Base-by-base conservation (phyloP, 2,329 filamentous ascomycete genomes). In the Pseudopithomyces maydicus region DNA sequence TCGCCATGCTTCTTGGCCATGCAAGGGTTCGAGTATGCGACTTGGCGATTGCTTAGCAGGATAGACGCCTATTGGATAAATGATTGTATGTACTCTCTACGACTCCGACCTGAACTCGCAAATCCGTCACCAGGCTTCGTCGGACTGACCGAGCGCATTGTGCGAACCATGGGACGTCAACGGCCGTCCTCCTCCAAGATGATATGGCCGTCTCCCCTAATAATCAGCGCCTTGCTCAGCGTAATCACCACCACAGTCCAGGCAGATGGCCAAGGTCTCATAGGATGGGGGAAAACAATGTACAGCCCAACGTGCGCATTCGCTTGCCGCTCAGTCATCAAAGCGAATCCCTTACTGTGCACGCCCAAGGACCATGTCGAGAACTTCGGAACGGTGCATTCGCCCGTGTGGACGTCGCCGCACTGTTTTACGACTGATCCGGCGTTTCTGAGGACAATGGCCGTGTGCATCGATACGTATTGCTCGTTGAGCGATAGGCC, bases 401-500 rank as follows among this genome's bases (percentile, higher is more conserved):
- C 49, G 8, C 14, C 52, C 47, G 8, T 35, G 57, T n/a, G 32
- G 46, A 12, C 66, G 14, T 51, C 65, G 23, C 62, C 65, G 29
- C 51, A 62, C 47, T 72, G 69, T 42, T 59, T 59, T 14, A 61
- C 63, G 8, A 41, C 47, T 11, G 64, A 70, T 49, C 51, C 36
- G 1, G 26, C 63, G 12, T 72, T 62, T 39, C 58, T 72, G 10
- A 65, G 62, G 26, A 29, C 26, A 8, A 29, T 29, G 14, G 69
- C 69, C 6, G 61, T 62, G 19, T 72, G 69, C 48, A 68, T 72
- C 41, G 57, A 64, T 22, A 50, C 57, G 1, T 64, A 56, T 22
- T 72, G 69, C 48, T 17, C 50, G 19, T 42, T 56, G 15, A 56
- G 50, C 35, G 56, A 61, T 38, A 43, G 45, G 19, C 58, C 56